Evolutionary conservation across 2,329 filamentous ascomycete genomes (phyloP).

Genomic region (Xylariaceae sp.): DNA sequence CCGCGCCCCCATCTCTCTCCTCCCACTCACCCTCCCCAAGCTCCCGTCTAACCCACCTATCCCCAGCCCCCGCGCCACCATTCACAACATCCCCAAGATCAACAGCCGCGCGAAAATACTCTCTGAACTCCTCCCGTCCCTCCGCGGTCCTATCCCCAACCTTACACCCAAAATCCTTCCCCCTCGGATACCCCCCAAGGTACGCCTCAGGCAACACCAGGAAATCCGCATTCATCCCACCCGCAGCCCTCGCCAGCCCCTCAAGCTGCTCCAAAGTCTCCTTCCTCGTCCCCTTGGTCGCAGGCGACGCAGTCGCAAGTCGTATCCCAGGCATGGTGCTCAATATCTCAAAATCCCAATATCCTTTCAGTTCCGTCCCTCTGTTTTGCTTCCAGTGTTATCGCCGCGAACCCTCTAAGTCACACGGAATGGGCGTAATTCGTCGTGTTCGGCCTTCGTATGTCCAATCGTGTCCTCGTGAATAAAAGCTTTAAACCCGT

Average conservation of each 20-base stretch:
- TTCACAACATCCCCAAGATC: conserved; percentile 73
- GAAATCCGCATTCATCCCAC: conserved; percentile 56
- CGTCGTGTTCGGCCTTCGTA: too few relatives aligned
- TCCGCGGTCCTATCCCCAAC: conserved; percentile 68
- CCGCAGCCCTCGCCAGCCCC: conserved; percentile 61
- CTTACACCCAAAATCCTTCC: conserved; percentile 70
- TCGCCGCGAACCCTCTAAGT: too few relatives aligned
- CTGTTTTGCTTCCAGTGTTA: too few relatives aligned
- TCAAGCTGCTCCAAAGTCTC: conserved; percentile 67
- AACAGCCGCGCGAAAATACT: conserved; percentile 75
- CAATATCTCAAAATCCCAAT: background rate
- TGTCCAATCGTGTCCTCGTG: too few relatives aligned
- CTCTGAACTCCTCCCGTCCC: conserved; percentile 78
- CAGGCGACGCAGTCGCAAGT: conserved; percentile 55
- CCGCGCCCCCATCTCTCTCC: background rate
- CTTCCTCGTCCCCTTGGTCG: conserved; percentile 46
- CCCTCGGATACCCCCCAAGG: conserved; percentile 86
- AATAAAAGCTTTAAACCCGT: too few relatives aligned
- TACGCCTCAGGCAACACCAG: conserved; percentile 91
- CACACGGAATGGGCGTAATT: too few relatives aligned
- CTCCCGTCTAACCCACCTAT: conserved; percentile 12
- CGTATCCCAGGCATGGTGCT: conserved; percentile 36
- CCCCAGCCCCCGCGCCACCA: conserved; percentile 13
- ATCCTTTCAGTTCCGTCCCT: background rate
- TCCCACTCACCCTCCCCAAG: conserved; percentile 36